Evolutionary conservation across 768 basidiomycete species (phyloP).

Genomic region (Hypholoma fasciculare): DNA sequence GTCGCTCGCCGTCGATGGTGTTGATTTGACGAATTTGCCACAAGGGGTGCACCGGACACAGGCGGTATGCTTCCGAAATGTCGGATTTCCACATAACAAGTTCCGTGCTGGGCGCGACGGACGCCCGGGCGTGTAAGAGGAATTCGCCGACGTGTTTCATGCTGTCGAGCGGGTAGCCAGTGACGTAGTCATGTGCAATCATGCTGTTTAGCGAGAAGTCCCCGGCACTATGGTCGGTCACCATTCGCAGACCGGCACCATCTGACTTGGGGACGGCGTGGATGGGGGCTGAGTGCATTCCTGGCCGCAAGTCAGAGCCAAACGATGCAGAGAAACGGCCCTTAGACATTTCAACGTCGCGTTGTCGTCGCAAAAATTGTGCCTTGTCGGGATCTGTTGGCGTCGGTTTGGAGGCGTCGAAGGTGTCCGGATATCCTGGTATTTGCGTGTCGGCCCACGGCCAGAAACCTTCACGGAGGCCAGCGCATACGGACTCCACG

Average conservation of each 20-base stretch:
- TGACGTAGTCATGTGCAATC: constrained; percentile 11
- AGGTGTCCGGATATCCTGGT: constrained; percentile 18
- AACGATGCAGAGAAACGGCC: not conserved
- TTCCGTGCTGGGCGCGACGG: no score
- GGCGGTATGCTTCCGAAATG: no score
- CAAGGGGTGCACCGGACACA: no score
- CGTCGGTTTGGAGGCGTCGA: constrained; percentile 18
- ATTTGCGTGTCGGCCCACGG: constrained; percentile 32
- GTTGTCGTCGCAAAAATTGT: not conserved
- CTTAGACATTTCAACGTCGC: not conserved
- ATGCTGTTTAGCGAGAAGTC: constrained; percentile 24
- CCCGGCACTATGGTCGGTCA: constrained; percentile 34
- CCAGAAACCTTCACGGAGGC: constrained; percentile 44
- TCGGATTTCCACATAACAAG: no score
- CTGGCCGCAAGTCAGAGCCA: not conserved
- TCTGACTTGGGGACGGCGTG: constrained; percentile 29
- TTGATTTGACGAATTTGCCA: no score
- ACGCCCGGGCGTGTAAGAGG: not conserved
- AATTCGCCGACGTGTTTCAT: not conserved
- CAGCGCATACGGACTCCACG: constrained; percentile 30
- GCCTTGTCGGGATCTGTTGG: not conserved
- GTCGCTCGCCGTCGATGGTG: no score
- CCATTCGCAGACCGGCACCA: constrained; percentile 26
- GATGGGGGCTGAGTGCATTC: constrained; percentile 15
- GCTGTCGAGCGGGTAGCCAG: constrained; percentile 14